Conservation (phyloP, 148 eudicot species). For the Fagopyrum esculentum region DNA sequence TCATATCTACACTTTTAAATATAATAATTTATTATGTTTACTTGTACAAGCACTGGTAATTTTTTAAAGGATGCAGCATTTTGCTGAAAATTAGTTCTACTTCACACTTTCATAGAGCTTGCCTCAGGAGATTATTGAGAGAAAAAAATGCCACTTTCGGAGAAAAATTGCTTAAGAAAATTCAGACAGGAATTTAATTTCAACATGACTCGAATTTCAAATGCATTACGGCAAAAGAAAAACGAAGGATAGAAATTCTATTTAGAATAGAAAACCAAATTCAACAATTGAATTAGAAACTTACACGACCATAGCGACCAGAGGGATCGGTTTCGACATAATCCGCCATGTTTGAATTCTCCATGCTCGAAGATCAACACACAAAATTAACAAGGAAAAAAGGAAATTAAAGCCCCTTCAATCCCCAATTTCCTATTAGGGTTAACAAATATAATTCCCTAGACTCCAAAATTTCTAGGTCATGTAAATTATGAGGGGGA, state of each 20-base stretch:
- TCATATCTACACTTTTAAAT: neutral
- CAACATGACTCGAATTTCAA: neutral
- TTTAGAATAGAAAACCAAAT: neutral
- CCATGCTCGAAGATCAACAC: slow-evolving; percentile 15
- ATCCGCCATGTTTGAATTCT: slow-evolving; percentile 18
- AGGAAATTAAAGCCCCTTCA: neutral
- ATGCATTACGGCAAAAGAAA: neutral
- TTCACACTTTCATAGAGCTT: neutral
- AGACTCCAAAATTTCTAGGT: neutral
- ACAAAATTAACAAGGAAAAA: neutral
- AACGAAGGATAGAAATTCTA: slow-evolving; percentile 12
- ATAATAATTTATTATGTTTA: neutral
- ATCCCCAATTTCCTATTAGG: neutral
- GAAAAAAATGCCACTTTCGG: neutral
- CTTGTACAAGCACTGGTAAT: neutral
- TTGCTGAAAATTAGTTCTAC: neutral
- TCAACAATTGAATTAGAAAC: slow-evolving; percentile 15
- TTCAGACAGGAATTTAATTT: neutral
- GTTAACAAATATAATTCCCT: neutral
- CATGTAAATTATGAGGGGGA: neutral
- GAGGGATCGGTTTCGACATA: slow-evolving; percentile 55
- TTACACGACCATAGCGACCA: slow-evolving; percentile 64
- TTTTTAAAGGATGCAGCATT: neutral
- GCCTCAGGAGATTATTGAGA: neutral
- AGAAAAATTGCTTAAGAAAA: neutral